Base-by-base conservation (phyloP, 2,329 filamentous ascomycete genomes). In the Fusarium praegraminearum region DNA sequence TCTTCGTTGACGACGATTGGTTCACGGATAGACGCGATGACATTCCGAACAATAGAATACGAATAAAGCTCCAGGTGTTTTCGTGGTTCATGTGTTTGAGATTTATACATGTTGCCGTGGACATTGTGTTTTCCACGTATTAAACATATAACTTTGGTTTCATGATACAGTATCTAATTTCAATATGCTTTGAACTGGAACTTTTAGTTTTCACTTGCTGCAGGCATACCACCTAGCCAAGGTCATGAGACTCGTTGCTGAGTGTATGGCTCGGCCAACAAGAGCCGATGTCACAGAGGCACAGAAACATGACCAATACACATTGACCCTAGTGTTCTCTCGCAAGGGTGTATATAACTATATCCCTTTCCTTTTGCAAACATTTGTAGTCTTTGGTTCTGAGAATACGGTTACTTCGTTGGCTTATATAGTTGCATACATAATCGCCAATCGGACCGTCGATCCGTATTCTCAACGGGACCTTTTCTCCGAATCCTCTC, bases 391-490 rank as follows among this genome's bases (percentile, higher is more conserved):
- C 20, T 12, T 70, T 15, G 45, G 16, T 20, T 15, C 51, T 24
- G 2, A 18, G 4, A 49, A 67, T 3, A 16, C 50, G 7, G 20
- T 56, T 30, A 7, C 32, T 12, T 43, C 35, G 22, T 52, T 70
- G 20, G 26, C 32, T 32, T 30, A 54, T 22, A 32, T 62, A 22
- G 44, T 58, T 33, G 54, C 54, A 43, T 24, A 47, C 65, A n/a
- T 28, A 51, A 10, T 38, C 18, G 22, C 18, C 26, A 38, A 12
- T 44, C 44, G 67, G 67, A 36, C 62, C 52, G 57, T 40, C 44
- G n/a, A 58, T 67, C 57, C 62, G 53, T 30, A 30, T 67, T 55
- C 40, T 46, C 11, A 30, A 44, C 46, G 41, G 30, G 26, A 40
- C 11, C n/a, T 60, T 8, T n/a, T 22, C 16, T 56, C 50, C 28